These are phyloP conservation scores for Abrus precatorius DNA, from an alignment of 306 rosid species.

Conservation along the genomic window DNA sequence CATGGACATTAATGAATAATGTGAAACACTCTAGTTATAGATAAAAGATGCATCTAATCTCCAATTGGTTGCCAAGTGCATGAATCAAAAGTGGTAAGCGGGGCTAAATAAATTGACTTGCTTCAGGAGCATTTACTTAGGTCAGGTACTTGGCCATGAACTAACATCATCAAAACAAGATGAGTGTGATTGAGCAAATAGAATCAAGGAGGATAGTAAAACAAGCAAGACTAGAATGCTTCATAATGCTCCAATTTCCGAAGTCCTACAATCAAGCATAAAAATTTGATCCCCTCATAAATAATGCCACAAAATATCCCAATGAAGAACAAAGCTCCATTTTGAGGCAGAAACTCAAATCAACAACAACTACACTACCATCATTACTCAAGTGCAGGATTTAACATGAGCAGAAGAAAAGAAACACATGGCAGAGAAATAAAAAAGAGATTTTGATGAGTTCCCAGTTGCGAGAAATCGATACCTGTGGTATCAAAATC, in stretches of 20 bases:
- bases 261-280: constrained; percentile 44
- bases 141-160: constrained; percentile 38
- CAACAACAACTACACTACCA: constrained; percentile 10
- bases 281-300: constrained; percentile 24
- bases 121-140: constrained; percentile 43
- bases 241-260: constrained; percentile 37
- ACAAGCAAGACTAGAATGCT: constrained; percentile 5
- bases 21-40: neutral
- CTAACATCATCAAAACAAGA: constrained; percentile 35
- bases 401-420: neutral
- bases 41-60: constrained; percentile 20
- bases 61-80: constrained; percentile 33
- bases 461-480: constrained; percentile 22
- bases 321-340: constrained; percentile 37
- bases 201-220: constrained; percentile 25
- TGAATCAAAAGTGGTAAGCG: constrained; percentile 29
- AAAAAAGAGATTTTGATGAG: constrained; percentile 45
- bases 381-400: constrained; percentile 19
- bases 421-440: constrained; percentile 5
- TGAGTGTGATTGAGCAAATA: constrained; percentile 30
- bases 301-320: constrained; percentile 47
- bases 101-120: constrained; percentile 25
- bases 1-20: constrained; percentile 24
- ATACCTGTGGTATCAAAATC: constrained; percentile 57
- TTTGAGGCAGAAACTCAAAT: constrained; percentile 16